Base-by-base conservation (phyloP, 2,329 filamentous ascomycete species). In the Beauveria caledonica region DNA sequence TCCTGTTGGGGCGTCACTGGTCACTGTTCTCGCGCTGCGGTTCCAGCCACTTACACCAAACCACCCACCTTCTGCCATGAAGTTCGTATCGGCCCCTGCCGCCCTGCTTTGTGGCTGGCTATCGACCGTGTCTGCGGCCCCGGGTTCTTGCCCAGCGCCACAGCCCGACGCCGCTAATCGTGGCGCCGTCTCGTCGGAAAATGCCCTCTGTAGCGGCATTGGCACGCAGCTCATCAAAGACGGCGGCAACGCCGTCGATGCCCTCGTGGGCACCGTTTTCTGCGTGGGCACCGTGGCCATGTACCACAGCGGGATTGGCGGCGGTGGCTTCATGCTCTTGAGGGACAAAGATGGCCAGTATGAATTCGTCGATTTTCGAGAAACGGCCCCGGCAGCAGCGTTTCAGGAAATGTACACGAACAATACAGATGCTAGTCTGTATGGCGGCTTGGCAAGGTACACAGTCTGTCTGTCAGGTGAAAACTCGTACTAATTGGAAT, bases 301-400 rank as follows among this genome's bases (percentile, higher is more conserved):
- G 83, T 86, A 87, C 63, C 86, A 88, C 67, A 77, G 74, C 64
- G 89, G 89, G 5, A 84, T 93, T 60, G 88, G 87, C 6, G 90
- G 90, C 3, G 90, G 90, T 15, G 90, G 90, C 1, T 94, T 94
- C 72, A 84, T 89, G 80, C 77, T 92, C 2, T 79, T 92, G n/a
- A 80, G 86, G 62, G 74, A 78, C 2, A 73, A 80, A 5, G 81
- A 88, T 63, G 87, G 87, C 5, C 74, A 76, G 9, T 93, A 90
- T 68, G 90, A 95, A 66, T 88, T 85, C 64, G 85, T 96, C 64
- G 91, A 96, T 70, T 96, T 94, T 71, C 81, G 92, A 17, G 92
- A 96, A 72, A 90, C 84, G 0, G 92, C 92, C 0, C 91, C 92
- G 1, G 89, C 86, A 0, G 89, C 89, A 1, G 86, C 90, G 0